A percentile compares a stretch with the other conserved stretches of the same genome.
These are phyloP conservation scores for Daphne laureola DNA, from an alignment of 441 rosid genomes.

Conservation along the genomic window DNA sequence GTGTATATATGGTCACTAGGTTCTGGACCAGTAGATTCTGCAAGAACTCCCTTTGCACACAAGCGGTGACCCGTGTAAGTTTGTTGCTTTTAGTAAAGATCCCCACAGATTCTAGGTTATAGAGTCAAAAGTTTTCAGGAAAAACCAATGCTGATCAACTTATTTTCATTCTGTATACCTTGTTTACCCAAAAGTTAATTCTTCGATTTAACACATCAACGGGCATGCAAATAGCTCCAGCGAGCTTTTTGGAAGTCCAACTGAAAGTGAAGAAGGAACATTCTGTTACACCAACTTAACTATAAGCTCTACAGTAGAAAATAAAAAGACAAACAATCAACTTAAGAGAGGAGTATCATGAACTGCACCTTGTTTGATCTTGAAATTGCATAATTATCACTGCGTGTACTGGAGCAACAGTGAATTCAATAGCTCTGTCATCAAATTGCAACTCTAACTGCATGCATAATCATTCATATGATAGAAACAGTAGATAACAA, in stretches of 20 bases:
- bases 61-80: conserved; percentile 11
- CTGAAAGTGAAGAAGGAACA: conserved; percentile 33
- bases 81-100: conserved; percentile 1
- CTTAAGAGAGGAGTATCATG: conserved; percentile 1
- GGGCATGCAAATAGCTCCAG: conserved; percentile 65
- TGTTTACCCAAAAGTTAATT: conserved; percentile 86
- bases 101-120: conserved; percentile 7
- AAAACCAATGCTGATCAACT: background rate
- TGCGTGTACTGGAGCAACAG: conserved; percentile 84
- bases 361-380: conserved; percentile 63
- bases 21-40: conserved; percentile 46
- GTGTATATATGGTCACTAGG: conserved; percentile 41
- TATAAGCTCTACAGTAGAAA: background rate
- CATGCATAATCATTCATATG: conserved; percentile 8
- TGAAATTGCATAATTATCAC: conserved; percentile 93
- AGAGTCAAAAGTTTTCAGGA: background rate
- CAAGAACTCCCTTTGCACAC: conserved; percentile 60
- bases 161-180: conserved; percentile 37
- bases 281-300: conserved; percentile 1
- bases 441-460: conserved; percentile 95
- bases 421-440: conserved; percentile 70
- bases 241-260: conserved; percentile 77
- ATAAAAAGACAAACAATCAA: background rate
- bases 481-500: background rate
- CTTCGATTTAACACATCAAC: conserved; percentile 63